Evolutionary conservation across 1,284 basidiomycete species (phyloP).

Genomic region (Rhizoctonia solani): DNA sequence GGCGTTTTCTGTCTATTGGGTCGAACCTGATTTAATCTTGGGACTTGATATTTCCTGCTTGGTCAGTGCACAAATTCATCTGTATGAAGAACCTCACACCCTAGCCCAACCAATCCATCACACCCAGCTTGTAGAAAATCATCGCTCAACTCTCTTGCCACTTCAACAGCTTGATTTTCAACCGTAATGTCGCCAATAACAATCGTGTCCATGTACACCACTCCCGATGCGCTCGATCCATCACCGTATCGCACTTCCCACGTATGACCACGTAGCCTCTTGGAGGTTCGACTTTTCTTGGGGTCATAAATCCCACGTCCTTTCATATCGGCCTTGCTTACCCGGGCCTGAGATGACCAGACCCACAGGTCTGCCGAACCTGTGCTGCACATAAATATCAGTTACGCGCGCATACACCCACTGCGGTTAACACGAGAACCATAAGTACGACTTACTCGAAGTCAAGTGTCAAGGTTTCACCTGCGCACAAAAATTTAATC

Average conservation of each 20-base stretch:
- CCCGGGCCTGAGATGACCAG: constrained; percentile 18
- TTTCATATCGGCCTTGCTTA: background rate
- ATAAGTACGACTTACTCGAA: constrained; percentile 13
- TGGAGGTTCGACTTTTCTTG: constrained; percentile 21
- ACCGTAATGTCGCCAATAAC: constrained; percentile 24
- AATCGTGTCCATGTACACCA: constrained; percentile 29
- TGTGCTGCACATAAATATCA: no score
- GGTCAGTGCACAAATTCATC: constrained; percentile 3
- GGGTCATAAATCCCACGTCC: constrained; percentile 34
- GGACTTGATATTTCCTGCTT: background rate
- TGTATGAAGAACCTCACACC: background rate
- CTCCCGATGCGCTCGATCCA: constrained; percentile 29
- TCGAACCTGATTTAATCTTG: constrained; percentile 8
- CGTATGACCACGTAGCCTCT: constrained; percentile 5
- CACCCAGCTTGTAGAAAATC: constrained; percentile 23
- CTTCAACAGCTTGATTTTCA: constrained; percentile 31
- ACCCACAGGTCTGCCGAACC: constrained; percentile 33
- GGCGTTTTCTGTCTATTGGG: constrained; percentile 32
- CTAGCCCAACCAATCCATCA: constrained; percentile 33
- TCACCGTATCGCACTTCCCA: constrained; percentile 36
- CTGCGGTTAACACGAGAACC: no score
- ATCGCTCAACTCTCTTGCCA: constrained; percentile 19
- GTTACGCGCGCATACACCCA: no score
- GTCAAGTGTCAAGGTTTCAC: constrained; percentile 5
- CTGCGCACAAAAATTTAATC: no score